A percentile compares a stretch with the other conserved stretches of the same genome.
Evolutionary conservation across 2,329 filamentous ascomycete genomes (phyloP).

Genomic region (Tolypocladium inflatum): DNA sequence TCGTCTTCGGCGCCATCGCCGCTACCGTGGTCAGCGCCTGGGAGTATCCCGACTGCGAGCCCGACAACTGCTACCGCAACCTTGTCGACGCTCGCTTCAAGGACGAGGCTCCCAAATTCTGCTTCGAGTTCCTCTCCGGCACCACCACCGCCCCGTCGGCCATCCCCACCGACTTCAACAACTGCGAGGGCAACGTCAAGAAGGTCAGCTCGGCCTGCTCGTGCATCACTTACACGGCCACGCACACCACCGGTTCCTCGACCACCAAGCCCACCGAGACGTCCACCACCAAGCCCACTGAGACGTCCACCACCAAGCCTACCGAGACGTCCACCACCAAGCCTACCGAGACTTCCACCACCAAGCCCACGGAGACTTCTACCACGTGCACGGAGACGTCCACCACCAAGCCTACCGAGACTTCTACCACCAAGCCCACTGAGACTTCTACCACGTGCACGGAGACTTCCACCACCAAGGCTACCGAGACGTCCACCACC

Average conservation of each 20-base stretch:
- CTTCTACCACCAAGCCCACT: too few species aligned
- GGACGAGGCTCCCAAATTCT: conserved; percentile 18
- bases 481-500: background rate
- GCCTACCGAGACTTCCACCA: too few species aligned
- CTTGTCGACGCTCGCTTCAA: conserved; percentile 21
- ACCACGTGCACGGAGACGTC: too few species aligned
- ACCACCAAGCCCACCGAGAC: conserved; percentile 3
- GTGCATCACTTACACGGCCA: conserved; percentile 25
- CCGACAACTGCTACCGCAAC: conserved; percentile 26
- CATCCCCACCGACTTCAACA: conserved; percentile 20
- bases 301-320: background rate
- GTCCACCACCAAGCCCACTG: background rate
- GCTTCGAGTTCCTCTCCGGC: conserved; percentile 19
- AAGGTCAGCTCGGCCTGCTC: conserved; percentile 24
- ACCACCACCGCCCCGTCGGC: conserved; percentile 15
- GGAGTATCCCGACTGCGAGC: conserved; percentile 18
- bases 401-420: too few species aligned
- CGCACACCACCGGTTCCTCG: conserved; percentile 10
- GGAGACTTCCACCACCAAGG: conserved; percentile 1
- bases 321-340: too few species aligned
- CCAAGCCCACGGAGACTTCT: too few species aligned
- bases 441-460: conserved; percentile 1
- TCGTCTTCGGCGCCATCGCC: conserved; percentile 22
- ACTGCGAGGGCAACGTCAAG: conserved; percentile 13
- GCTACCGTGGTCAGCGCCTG: conserved; percentile 16